Evolutionary conservation across 75 land plant genomes (phyloP), one percentile per base, ranked within the genome.

Genomic region (Larix kaempferi): DNA sequence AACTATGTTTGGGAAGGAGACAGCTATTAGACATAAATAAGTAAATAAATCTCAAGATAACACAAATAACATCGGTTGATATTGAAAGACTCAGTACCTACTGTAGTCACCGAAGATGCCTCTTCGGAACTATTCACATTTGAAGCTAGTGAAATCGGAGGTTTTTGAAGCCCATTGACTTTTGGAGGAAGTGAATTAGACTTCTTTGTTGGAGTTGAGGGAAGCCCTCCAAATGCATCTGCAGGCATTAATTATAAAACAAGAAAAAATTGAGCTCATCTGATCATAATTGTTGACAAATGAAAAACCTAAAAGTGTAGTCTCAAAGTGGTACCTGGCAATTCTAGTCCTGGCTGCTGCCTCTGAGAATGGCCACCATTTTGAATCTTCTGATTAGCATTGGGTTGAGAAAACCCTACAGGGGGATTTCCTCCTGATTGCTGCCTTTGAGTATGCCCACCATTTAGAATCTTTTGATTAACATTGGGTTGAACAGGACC

Each of bases 391-490:
- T 6, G 33, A 78, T 55, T 57, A 19, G 60, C 26, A 71, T 80
- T 80, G 7, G 72, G 37, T 29, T 82, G 75, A 13, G 52, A 49
- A 69, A 71, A 57, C 66, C 75, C 80, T 79, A 63, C 83, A 80
- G 26, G 57, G 66, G 80, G 73, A 77, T 77, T 65, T 58, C 81
- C 83, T 72, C 80, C 71, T 56, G 62, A 78, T 49, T 65, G 60
- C 17, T 33, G 81, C 71, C 75, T 74, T 73, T 25, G 74, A n/a
- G 37, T 21, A 73, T 73, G 58, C 41, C 57, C 72, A 22, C 37
- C 61, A 59, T 78, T 80, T 25, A 60, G 83, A 59, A 52, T 63
- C 59, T 27, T 82, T 56, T 6, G 33, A 78, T 55, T 57, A 26
- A 29, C 41, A 71, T 61, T 80, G 7, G 72, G 25, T 29, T 82